Conservation (phyloP, 345 rosid species). For the Eucalyptus erythrocorys region DNA sequence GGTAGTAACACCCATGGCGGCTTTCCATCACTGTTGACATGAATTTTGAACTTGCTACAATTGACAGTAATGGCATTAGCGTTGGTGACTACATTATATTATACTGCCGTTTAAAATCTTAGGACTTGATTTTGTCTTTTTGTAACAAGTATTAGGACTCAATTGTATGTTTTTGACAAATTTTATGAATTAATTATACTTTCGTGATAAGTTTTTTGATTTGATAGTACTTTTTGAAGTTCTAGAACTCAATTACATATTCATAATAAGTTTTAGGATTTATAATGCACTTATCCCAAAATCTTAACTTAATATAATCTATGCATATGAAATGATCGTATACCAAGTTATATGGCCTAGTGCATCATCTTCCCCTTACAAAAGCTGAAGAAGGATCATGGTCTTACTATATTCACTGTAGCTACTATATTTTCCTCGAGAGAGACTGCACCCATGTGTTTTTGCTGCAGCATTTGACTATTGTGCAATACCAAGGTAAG, state of each 20-base stretch:
- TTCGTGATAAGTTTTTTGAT: accelerated
- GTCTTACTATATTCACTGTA: not conserved
- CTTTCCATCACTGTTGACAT: not conserved
- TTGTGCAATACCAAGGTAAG: not conserved
- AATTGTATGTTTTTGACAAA: accelerated
- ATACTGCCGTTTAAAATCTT: not conserved
- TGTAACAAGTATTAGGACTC: accelerated
- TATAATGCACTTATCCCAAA: no score
- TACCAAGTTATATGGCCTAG: not conserved
- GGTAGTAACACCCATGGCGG: not conserved
- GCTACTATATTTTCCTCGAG: not conserved
- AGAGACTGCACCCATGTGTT: not conserved
- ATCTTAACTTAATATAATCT: not conserved
- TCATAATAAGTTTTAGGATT: no score
- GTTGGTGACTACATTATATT: not conserved
- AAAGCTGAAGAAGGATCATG: not conserved
- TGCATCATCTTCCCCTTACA: not conserved
- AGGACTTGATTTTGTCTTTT: not conserved
- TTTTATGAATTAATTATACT: no score
- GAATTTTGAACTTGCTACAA: not conserved
- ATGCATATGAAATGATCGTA: not conserved
- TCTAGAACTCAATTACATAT: no score
- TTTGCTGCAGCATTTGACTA: not conserved
- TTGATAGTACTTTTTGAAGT: no score
- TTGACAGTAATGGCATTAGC: not conserved